Conservation (phyloP, 768 basidiomycete genomes). For the Dioszegia hungarica region DNA sequence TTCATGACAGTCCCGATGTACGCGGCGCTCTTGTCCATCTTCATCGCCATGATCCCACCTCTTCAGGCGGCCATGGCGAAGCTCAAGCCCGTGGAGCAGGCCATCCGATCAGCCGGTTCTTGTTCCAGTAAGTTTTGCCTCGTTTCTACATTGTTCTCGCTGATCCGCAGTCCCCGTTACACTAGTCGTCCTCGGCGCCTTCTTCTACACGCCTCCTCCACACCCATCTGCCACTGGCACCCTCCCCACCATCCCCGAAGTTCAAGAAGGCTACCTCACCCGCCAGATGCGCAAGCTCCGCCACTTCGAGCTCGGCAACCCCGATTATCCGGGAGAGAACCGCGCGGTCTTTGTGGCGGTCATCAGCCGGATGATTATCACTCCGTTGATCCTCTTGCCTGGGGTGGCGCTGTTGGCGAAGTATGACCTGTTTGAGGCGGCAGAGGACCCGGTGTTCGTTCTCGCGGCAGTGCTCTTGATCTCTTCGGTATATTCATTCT, state of each 20-base stretch:
- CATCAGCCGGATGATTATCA: conserved; percentile 78
- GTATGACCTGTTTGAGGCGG: conserved; percentile 48
- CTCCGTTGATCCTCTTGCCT: conserved; percentile 72
- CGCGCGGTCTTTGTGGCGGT: conserved; percentile 78
- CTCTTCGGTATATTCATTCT: conserved; percentile 52
- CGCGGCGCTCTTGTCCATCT: conserved; percentile 67
- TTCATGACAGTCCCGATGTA: conserved; percentile 89
- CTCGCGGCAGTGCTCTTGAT: conserved; percentile 78
- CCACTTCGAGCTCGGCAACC: conserved; percentile 2
- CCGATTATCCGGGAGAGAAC: conserved; percentile 60
- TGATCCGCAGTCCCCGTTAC: conserved; percentile 70
- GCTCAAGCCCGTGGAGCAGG: conserved; percentile 54
- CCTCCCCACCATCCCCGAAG: neutral
- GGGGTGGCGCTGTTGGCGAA: conserved; percentile 62
- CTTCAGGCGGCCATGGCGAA: conserved; percentile 66
- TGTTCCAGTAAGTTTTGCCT: conserved; percentile 43
- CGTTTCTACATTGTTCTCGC: neutral
- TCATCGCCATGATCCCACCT: conserved; percentile 71
- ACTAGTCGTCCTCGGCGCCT: conserved; percentile 84
- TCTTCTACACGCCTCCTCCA: conserved; percentile 59
- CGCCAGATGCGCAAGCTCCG: neutral
- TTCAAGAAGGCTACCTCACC: neutral
- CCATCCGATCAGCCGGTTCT: conserved; percentile 48
- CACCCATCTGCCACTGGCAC: conserved; percentile 15
- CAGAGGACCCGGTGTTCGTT: conserved; percentile 57